Conservation (phyloP, 2,329 filamentous ascomycete genomes). For the Calonectria hawksworthii region DNA sequence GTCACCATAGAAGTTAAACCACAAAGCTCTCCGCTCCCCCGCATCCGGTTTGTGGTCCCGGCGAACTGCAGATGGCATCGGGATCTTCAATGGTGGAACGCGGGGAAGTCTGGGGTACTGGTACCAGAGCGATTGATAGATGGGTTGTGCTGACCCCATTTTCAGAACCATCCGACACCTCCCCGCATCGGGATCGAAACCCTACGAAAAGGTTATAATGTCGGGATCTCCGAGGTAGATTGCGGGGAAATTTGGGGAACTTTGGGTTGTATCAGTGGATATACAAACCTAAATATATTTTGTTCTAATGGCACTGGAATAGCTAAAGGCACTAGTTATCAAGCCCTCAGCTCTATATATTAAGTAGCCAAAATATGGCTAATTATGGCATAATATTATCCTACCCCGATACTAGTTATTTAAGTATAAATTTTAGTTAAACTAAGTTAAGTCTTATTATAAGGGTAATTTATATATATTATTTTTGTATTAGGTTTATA, state of each 20-base stretch:
- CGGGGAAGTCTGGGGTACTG: not conserved
- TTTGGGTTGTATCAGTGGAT: not conserved
- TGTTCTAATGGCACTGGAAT: too few species aligned
- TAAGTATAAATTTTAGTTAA: too few species aligned
- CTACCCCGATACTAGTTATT: too few species aligned
- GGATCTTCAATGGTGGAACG: not conserved
- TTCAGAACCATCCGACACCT: too few species aligned
- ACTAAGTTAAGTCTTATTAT: too few species aligned
- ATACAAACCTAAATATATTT: not conserved
- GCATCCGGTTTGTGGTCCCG: not conserved
- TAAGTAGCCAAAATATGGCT: too few species aligned
- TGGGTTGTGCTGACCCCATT: not conserved
- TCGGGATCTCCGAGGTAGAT: not conserved
- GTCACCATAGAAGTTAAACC: not conserved
- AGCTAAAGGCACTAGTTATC: too few species aligned
- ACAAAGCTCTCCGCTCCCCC: not conserved
- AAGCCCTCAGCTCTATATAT: too few species aligned
- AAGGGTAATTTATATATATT: too few species aligned
- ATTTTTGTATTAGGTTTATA: too few species aligned
- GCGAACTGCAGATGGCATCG: not conserved
- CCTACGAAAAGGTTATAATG: not conserved
- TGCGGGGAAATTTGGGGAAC: not conserved
- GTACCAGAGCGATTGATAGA: not conserved
- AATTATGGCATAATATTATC: too few species aligned
- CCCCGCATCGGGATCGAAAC: not conserved